Evolutionary conservation across 2,329 filamentous ascomycete species (phyloP).

Genomic region (Thelonectria rubi): DNA sequence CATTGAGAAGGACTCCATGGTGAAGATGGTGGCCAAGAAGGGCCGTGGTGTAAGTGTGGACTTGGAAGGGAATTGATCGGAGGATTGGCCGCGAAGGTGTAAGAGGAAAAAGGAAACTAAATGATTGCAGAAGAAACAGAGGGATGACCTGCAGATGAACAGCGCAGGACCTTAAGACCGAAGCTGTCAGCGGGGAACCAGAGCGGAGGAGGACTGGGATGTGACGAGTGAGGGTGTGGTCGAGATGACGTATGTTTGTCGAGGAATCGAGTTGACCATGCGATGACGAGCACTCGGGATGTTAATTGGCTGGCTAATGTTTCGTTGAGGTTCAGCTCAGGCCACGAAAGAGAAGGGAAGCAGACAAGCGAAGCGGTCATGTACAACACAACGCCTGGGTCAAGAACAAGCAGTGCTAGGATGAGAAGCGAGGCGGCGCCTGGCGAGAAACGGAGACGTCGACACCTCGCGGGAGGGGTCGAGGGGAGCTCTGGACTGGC

Average conservation of each 20-base stretch:
- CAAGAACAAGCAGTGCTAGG: slow-evolving; percentile 9
- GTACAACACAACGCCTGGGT: not conserved
- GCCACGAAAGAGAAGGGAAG: not conserved
- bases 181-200: slow-evolving; percentile 27
- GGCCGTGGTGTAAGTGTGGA: slow-evolving; percentile 6
- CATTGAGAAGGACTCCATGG: slow-evolving; percentile 59
- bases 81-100: slow-evolving; percentile 11
- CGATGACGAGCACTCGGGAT: not conserved
- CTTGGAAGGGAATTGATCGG: slow-evolving; percentile 2
- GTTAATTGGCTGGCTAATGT: not conserved
- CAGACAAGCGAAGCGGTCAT: not conserved
- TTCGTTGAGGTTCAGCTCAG: not conserved
- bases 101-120: not conserved
- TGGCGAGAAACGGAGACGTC: slow-evolving; percentile 1
- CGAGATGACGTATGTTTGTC: slow-evolving; percentile 25
- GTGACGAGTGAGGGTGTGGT: slow-evolving; percentile 19
- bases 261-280: not conserved
- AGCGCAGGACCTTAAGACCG: slow-evolving; percentile 15
- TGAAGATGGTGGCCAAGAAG: slow-evolving; percentile 25
- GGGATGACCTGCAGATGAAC: slow-evolving; percentile 18
- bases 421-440: slow-evolving; percentile 12
- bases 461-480: not conserved
- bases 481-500: slow-evolving; percentile 15
- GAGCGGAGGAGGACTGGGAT: slow-evolving; percentile 19
- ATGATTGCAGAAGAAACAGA: slow-evolving; percentile 7